A percentile compares a stretch with the other conserved stretches of the same genome.
phyloP scores from a whole-genome alignment of 495 filamentous ascomycete species.

The Aspergillus sclerotiicarbonarius region DNA sequence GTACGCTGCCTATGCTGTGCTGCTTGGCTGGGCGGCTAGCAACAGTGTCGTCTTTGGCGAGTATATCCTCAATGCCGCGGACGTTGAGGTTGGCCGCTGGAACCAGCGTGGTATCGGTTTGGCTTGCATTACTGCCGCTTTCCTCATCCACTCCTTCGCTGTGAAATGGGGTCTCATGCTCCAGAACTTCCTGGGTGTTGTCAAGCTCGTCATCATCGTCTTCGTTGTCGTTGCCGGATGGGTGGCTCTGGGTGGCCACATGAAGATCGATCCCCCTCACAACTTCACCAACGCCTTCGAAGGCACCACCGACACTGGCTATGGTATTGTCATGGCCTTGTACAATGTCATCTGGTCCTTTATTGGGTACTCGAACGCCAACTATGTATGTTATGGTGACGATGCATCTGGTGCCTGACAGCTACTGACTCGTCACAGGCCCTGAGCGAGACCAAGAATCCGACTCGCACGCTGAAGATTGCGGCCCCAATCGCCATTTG shows the following conservation, averaged over 20 bases:
- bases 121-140: constrained; percentile 62
- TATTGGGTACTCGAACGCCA: constrained; percentile 64
- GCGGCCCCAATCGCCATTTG: constrained; percentile 62
- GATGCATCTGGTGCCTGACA: background rate
- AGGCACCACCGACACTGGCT: constrained; percentile 55
- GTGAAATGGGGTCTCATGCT: constrained; percentile 69
- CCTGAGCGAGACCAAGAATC: constrained; percentile 61
- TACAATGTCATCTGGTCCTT: constrained; percentile 69
- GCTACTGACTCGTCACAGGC: constrained; percentile 37
- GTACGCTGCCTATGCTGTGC: constrained; percentile 57
- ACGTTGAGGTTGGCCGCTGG: constrained; percentile 61
- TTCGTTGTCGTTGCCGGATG: constrained; percentile 67
- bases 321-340: constrained; percentile 61
- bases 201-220: constrained; percentile 66
- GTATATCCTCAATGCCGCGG: constrained; percentile 64
- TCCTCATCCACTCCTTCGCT: constrained; percentile 57
- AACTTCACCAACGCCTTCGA: constrained; percentile 68
- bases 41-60: constrained; percentile 70
- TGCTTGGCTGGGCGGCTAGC: constrained; percentile 54
- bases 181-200: constrained; percentile 61
- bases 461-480: constrained; percentile 59
- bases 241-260: constrained; percentile 54
- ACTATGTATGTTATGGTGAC: constrained; percentile 33
- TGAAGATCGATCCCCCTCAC: constrained; percentile 47
- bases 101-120: constrained; percentile 65